A percentile compares a stretch with the other conserved stretches of the same genome.
These are phyloP conservation scores for Rhipidocladum racemiflorum DNA, from an alignment of 176 grass and related monocot genomes.

Conservation along the genomic window DNA sequence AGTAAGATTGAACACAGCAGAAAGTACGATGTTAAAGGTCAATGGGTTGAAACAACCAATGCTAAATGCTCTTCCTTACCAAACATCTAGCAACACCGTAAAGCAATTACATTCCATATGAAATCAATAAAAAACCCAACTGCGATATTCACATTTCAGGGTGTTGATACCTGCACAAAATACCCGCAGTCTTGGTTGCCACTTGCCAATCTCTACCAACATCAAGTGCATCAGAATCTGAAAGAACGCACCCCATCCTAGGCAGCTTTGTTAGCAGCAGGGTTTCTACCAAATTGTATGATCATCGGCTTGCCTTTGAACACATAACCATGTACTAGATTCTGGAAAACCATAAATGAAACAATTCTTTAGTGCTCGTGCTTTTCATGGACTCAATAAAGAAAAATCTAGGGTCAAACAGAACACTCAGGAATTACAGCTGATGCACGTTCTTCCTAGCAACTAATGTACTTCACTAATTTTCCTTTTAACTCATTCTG, in stretches of 20 bases:
- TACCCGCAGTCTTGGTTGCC: not conserved
- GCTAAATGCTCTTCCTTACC: not conserved
- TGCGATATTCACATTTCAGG: not conserved
- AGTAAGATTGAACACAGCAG: not conserved
- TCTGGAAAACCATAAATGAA: slow-evolving; percentile 57
- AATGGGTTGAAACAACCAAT: not conserved
- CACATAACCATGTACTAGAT: slow-evolving; percentile 75
- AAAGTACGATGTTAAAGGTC: not conserved
- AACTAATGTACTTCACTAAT: not conserved
- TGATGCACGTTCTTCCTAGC: not conserved
- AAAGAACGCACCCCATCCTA: slow-evolving; percentile 6
- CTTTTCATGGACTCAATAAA: not conserved
- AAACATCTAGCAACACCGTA: not conserved
- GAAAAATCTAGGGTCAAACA: not conserved
- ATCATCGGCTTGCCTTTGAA: slow-evolving; percentile 94
- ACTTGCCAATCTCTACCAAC: not conserved
- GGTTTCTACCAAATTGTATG: slow-evolving; percentile 88
- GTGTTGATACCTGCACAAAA: not conserved
- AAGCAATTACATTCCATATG: not conserved
- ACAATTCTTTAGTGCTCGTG: not conserved
- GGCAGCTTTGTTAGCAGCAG: slow-evolving; percentile 61
- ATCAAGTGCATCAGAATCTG: slow-evolving; percentile 4
- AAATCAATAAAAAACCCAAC: not conserved
- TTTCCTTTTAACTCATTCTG: not conserved
- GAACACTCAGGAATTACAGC: not conserved